Evolutionary conservation across 441 rosid species (phyloP), one percentile per base, ranked within the genome.

Genomic region (Macaranga tanarius): DNA sequence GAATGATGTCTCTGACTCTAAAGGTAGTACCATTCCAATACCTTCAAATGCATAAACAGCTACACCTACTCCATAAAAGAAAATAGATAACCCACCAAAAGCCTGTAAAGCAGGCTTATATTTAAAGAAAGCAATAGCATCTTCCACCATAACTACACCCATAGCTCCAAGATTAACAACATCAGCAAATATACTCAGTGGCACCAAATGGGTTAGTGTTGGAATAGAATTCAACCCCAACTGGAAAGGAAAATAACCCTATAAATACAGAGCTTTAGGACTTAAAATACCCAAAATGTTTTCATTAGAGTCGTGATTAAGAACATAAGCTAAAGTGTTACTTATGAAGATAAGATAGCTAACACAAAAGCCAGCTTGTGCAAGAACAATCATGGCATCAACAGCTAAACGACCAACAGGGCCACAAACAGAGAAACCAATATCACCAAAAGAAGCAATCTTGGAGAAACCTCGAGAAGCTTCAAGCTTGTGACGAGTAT

Each of bases 101-200:
- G 93, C 89, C 74, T 78, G 71, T 25, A 89, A 81, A 13, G 71
- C 78, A 7, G 82, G 88, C 75, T 81, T 84, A 52, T 79, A 77
- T 76, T 75, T 76, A 59, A 83, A 4, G 48, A 76, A 74, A n/a
- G 83, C 76, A 44, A 78, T 9, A 45, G 81, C 77, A 72, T 92
- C 97, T 79, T 92, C 90, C 16, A 81, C 84, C 84, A 92, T 76
- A 25, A 90, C 96, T 51, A 87, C 86, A 3, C 82, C 91, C 90
- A 87, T 90, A 12, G 97, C 92, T 19, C 89, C 92, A 8, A 90
- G 76, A 82, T 90, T 95, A 69, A 90, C 92, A 54, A 90, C 77
- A 75, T 92, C 96, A 4, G 97, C 96, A 59, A 92, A 89, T 34
- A 92, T 90, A 62, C 97, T 92, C 44, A 90, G 62, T 16, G 97